Evolutionary conservation across 371 early-diverging fungal species (phyloP).

Genomic region (Rhizopus sp.): DNA sequence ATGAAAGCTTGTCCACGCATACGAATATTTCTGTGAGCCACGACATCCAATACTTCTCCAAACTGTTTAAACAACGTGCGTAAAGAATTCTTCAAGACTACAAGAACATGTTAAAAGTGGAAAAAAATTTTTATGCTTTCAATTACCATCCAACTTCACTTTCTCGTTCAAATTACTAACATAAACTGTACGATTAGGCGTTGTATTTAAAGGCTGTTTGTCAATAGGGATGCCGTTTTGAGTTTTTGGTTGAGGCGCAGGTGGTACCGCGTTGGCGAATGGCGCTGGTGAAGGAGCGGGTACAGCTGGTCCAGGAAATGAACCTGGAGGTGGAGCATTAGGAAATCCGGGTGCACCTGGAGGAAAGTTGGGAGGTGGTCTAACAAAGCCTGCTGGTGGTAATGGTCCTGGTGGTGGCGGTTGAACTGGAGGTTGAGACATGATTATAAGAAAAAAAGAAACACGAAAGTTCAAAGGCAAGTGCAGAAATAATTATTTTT

Average conservation of each 20-base stretch:
- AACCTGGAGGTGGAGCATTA: slow-evolving; percentile 12
- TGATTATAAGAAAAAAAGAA: slow-evolving; percentile 2
- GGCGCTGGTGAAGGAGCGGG: slow-evolving; percentile 2
- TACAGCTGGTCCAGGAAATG: slow-evolving; percentile 4
- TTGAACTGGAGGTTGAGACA: slow-evolving; percentile 3
- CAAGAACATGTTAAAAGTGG: not conserved
- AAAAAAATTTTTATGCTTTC: slow-evolving; percentile 40
- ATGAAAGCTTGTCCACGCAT: slow-evolving; percentile 87
- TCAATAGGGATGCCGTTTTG: slow-evolving; percentile 49
- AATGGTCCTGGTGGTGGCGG: slow-evolving; percentile 14
- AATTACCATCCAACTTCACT: slow-evolving; percentile 73
- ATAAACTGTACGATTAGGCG: slow-evolving; percentile 85
- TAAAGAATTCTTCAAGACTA: slow-evolving; percentile 78
- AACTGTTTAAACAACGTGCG: slow-evolving; percentile 82
- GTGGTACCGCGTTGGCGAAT: slow-evolving; percentile 13
- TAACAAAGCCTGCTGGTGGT: slow-evolving; percentile 11
- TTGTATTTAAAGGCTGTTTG: slow-evolving; percentile 60
- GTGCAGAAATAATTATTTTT: not conserved
- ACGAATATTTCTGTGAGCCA: slow-evolving; percentile 66
- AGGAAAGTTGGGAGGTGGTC: slow-evolving; percentile 10
- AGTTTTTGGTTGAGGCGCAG: slow-evolving; percentile 12
- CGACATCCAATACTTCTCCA: slow-evolving; percentile 68
- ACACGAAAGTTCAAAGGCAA: not conserved
- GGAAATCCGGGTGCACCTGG: slow-evolving; percentile 17
- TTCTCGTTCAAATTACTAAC: slow-evolving; percentile 87